A percentile compares a stretch with the other conserved stretches of the same genome.
Conservation (phyloP, 208 protist genomes). For the Herpetomonas samuelpessoai region DNA sequence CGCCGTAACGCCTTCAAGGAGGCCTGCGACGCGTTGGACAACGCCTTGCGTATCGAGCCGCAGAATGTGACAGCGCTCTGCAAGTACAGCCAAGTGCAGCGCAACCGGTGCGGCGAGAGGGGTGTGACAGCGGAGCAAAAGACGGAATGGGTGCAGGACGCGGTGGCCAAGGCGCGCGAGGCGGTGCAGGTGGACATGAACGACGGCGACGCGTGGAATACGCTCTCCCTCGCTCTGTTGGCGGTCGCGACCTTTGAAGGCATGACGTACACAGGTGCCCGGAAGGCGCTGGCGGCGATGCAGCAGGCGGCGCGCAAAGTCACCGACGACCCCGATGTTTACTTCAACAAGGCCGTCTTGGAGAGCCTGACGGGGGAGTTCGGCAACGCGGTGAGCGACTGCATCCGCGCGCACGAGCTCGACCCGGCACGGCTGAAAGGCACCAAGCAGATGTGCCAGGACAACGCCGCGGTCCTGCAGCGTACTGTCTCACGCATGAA, state of each 20-base stretch:
- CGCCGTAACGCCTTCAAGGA: slow-evolving; percentile 75
- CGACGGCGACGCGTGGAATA: slow-evolving; percentile 66
- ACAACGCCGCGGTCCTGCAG: slow-evolving; percentile 44
- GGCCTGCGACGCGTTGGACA: slow-evolving; percentile 74
- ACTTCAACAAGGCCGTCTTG: slow-evolving; percentile 78
- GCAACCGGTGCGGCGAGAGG: slow-evolving; percentile 59
- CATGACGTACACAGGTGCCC: slow-evolving; percentile 39
- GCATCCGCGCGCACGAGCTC: slow-evolving; percentile 43
- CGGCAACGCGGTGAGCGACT: slow-evolving; percentile 47
- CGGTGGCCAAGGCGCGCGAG: slow-evolving; percentile 49
- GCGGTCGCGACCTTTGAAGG: slow-evolving; percentile 51
- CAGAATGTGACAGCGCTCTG: slow-evolving; percentile 56
- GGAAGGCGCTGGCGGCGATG: slow-evolving; percentile 53
- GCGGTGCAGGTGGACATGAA: slow-evolving; percentile 53
- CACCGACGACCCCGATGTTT: slow-evolving; percentile 63
- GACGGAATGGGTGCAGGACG: slow-evolving; percentile 38
- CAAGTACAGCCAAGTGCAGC: slow-evolving; percentile 80
- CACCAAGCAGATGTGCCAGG: slow-evolving; percentile 34
- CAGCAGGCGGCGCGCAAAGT: slow-evolving; percentile 41
- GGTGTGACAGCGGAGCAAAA: slow-evolving; percentile 44
- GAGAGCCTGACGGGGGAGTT: slow-evolving; percentile 74
- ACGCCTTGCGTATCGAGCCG: slow-evolving; percentile 43
- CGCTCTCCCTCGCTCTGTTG: slow-evolving; percentile 64
- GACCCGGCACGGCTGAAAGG: slow-evolving; percentile 59
- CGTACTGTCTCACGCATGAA: slow-evolving; percentile 42